Percentiles rank a stretch among this genome's conserved stretches.
Evolutionary conservation across 495 filamentous ascomycete species (phyloP).

Genomic region (Amphirosellinia nigrospora): DNA sequence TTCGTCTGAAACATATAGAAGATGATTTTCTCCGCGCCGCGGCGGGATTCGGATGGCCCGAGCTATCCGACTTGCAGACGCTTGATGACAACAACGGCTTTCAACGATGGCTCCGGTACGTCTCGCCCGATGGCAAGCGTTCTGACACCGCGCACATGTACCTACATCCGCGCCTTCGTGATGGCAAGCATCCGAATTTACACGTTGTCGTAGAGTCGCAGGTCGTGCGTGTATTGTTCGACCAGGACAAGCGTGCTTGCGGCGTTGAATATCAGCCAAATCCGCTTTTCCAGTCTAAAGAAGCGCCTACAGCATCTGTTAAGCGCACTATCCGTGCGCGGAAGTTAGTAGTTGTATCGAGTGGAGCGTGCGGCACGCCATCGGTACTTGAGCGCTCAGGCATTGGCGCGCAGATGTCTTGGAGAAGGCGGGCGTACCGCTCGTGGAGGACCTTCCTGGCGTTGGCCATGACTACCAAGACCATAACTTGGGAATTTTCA

Average conservation of each 20-base stretch:
- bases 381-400: slow-evolving; percentile 68
- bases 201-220: slow-evolving; percentile 58
- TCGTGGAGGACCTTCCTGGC: slow-evolving; percentile 50
- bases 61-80: slow-evolving; percentile 53
- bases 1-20: slow-evolving; percentile 36
- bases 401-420: slow-evolving; percentile 50
- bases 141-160: slow-evolving; percentile 54
- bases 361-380: slow-evolving; percentile 63
- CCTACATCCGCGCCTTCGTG: slow-evolving; percentile 52
- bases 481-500: slow-evolving; percentile 48
- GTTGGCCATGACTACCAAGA: slow-evolving; percentile 60
- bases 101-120: slow-evolving; percentile 39
- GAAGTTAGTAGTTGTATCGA: slow-evolving; percentile 62
- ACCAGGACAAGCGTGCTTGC: slow-evolving; percentile 49
- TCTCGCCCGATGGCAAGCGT: slow-evolving; percentile 51
- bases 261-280: slow-evolving; percentile 54
- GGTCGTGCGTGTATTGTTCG: slow-evolving; percentile 59
- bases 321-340: slow-evolving; percentile 50
- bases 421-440: slow-evolving; percentile 38
- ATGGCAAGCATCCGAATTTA: slow-evolving; percentile 55
- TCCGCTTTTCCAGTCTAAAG: slow-evolving; percentile 31
- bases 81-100: slow-evolving; percentile 48
- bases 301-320: slow-evolving; percentile 20
- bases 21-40: slow-evolving; percentile 53
- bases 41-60: slow-evolving; percentile 47